Base-by-base conservation (phyloP, 768 basidiomycete species). In the Boletus subparvulus region DNA sequence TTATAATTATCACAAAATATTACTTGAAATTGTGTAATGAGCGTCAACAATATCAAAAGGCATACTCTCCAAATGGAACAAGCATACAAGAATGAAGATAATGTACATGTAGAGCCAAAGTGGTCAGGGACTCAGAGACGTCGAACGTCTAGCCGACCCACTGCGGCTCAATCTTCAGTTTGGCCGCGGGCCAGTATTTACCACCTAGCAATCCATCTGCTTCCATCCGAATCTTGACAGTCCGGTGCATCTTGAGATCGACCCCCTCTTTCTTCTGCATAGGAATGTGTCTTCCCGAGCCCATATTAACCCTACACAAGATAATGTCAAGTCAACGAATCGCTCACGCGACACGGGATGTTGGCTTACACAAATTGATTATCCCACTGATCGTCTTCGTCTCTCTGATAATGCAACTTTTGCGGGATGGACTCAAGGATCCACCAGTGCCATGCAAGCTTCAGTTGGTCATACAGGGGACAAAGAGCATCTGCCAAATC, bases 401-500 rank as follows among this genome's bases (percentile, higher is more conserved):
- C 65, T 19, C 60, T 53, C 44, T 74, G 72, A 55, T 59, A 72
- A 35, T 54, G 69, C 52, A 63, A 19, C 47, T 43, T 59, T 57
- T 68, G 72, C 1, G 83, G 85, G 14, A 84, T 42, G 28, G 76
- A 51, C 68, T 91, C 88, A 32, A 91, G 70, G 21, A 84, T 60
- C 88, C 89, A 90, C 89, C 88, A 90, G 0, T 47, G 50, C 46
- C 61, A 73, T 24, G 70, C 56, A 6, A 75, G 61, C n/a, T 68
- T 60, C 32, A 90, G 77, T 72, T 87, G 79, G 68, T 90, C 88
- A 54, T 83, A 82, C 5, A 77, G 66, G 0, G 72, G 74, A 49
- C 73, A 73, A 14, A 86, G 52, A 6, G 83, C 81, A 61, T 90
- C 89, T 4, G 69, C 66, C 33, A 87, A 59, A 33, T 90, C 88